These are phyloP conservation scores for Stylonectria norvegica DNA, from an alignment of 2,329 filamentous ascomycete genomes.

Conservation along the genomic window DNA sequence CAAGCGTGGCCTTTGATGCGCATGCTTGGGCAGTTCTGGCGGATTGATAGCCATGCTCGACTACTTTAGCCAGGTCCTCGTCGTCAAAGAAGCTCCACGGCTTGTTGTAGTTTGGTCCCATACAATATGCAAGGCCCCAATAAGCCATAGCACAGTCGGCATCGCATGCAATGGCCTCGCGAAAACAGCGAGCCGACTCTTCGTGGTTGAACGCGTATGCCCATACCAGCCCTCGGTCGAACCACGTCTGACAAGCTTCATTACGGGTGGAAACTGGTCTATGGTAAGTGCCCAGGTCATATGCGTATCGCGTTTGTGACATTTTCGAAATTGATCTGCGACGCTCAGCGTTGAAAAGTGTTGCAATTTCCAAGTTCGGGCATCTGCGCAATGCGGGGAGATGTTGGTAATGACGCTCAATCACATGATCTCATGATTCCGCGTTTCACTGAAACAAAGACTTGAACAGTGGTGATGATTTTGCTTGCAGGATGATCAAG, in stretches of 20 bases:
- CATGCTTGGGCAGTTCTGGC: conserved; percentile 26
- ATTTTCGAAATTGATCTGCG: no score
- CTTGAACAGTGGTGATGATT: no score
- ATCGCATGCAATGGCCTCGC: conserved; percentile 55
- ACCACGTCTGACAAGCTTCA: conserved; percentile 60
- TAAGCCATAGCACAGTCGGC: conserved; percentile 58
- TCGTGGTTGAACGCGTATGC: conserved; percentile 74
- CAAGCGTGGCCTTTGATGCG: conserved; percentile 21
- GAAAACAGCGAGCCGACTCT: conserved; percentile 63
- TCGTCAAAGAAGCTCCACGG: conserved; percentile 70
- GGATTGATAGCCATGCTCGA: conserved; percentile 36
- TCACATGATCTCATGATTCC: no score
- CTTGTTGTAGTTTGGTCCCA: conserved; percentile 76
- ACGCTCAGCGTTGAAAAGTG: no score
- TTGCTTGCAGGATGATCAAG: no score
- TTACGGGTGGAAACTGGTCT: conserved; percentile 53
- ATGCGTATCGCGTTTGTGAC: no score
- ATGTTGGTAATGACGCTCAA: no score
- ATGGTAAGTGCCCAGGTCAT: conserved; percentile 59
- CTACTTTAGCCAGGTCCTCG: conserved; percentile 51
- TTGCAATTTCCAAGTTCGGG: no score
- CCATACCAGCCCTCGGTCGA: conserved; percentile 70
- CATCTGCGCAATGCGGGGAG: no score
- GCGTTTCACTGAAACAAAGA: no score
- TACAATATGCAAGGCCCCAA: conserved; percentile 67